phyloP scores from a whole-genome alignment of 495 filamentous ascomycete species.

The Amphirosellinia nigrospora region DNA sequence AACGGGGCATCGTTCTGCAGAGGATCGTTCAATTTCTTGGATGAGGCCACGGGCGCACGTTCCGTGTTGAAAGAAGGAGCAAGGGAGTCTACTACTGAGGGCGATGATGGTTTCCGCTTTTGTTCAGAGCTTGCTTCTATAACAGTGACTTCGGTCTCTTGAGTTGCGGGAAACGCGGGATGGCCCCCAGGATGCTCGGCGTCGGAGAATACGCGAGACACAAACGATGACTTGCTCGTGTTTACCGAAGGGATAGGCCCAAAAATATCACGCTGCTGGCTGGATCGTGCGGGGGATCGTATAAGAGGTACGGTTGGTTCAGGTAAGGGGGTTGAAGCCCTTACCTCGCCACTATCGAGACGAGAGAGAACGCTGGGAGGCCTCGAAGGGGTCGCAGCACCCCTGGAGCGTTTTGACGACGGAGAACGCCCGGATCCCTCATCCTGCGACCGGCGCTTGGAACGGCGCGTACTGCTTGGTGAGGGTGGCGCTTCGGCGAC shows the following conservation, averaged over 20 bases:
- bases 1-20: slow-evolving; percentile 9
- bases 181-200: slow-evolving; percentile 16
- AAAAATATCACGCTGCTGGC: slow-evolving; percentile 21
- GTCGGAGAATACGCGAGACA: slow-evolving; percentile 40
- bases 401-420: slow-evolving; percentile 22
- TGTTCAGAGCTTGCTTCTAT: slow-evolving; percentile 24
- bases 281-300: not conserved
- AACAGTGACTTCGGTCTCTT: slow-evolving; percentile 40
- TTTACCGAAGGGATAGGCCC: slow-evolving; percentile 21
- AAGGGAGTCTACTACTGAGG: slow-evolving; percentile 31
- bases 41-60: slow-evolving; percentile 30
- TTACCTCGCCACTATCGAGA: slow-evolving; percentile 37
- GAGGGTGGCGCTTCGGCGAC: slow-evolving; percentile 26
- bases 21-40: slow-evolving; percentile 20
- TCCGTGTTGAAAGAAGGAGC: slow-evolving; percentile 36
- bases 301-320: slow-evolving; percentile 21
- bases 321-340: slow-evolving; percentile 24
- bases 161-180: slow-evolving; percentile 19
- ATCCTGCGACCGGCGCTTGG: slow-evolving; percentile 21
- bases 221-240: slow-evolving; percentile 30
- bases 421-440: not conserved
- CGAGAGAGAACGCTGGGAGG: slow-evolving; percentile 34
- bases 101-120: slow-evolving; percentile 20
- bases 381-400: not conserved
- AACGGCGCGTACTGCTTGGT: not conserved